phyloP scores from a whole-genome alignment of 192 early-diverging fungal genomes.

The Umbelopsis ramanniana region DNA sequence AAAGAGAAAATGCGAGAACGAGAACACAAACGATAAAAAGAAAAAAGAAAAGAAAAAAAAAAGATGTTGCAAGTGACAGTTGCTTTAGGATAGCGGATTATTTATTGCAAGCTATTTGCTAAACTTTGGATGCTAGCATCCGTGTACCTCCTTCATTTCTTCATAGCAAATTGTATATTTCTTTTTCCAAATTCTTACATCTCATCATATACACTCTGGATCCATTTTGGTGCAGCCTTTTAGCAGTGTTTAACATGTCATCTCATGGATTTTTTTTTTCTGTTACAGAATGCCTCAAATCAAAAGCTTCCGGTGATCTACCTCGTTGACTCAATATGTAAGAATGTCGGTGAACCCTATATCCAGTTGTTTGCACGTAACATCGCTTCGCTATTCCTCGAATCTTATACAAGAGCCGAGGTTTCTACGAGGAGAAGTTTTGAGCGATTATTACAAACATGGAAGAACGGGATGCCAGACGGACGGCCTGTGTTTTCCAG shows the following conservation, averaged over 20 bases:
- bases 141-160: background rate
- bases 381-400: conserved; percentile 74
- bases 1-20: no score
- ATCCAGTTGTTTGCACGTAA: conserved; percentile 70
- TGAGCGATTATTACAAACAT: conserved; percentile 79
- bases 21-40: background rate
- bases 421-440: conserved; percentile 68
- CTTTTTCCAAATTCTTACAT: background rate
- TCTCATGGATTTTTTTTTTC: conserved; percentile 19
- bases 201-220: conserved; percentile 2
- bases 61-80: background rate
- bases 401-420: conserved; percentile 76
- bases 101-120: no score
- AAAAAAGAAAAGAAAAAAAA: background rate
- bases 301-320: conserved; percentile 91
- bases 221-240: background rate
- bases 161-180: background rate
- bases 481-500: conserved; percentile 64
- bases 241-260: background rate
- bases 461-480: conserved; percentile 71
- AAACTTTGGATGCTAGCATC: no score
- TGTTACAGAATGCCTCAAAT: conserved; percentile 63
- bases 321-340: conserved; percentile 94
- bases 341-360: conserved; percentile 89
- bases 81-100: background rate